A percentile compares a stretch with the other conserved stretches of the same genome.
Conservation (phyloP, 176 grass and related monocot species). For the Eremochloa ophiuroides region DNA sequence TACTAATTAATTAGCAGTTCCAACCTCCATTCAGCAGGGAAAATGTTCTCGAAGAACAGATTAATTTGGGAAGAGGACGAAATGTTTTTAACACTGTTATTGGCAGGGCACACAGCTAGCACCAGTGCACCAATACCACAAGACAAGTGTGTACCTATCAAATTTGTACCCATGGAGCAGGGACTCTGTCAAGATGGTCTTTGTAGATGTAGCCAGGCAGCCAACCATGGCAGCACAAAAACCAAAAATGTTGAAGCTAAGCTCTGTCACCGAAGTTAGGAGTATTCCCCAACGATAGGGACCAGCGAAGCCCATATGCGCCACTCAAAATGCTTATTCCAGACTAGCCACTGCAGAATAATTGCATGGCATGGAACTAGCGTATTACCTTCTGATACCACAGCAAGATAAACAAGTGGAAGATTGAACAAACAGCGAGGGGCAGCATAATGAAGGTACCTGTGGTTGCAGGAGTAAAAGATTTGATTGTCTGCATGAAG, state of each 20-base stretch:
- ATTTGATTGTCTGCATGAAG: slow-evolving; percentile 99
- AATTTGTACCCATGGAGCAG: slow-evolving; percentile 97
- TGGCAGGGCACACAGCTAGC: not conserved
- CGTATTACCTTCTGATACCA: not conserved
- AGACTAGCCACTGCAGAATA: slow-evolving; percentile 94
- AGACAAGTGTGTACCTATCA: slow-evolving; percentile 63
- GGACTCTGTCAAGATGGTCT: slow-evolving; percentile 94
- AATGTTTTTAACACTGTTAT: not conserved
- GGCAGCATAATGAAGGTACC: slow-evolving; percentile 28
- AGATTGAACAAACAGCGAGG: not conserved
- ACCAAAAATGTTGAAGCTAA: slow-evolving; percentile 95
- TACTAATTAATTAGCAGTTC: not conserved
- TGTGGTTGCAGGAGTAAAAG: slow-evolving; percentile 97
- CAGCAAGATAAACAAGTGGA: not conserved
- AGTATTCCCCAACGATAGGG: slow-evolving; percentile 96
- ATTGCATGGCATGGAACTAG: slow-evolving; percentile 39
- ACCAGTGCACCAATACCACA: not conserved
- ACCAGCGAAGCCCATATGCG: slow-evolving; percentile 91
- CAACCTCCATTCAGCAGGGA: not conserved
- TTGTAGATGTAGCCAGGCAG: slow-evolving; percentile 92
- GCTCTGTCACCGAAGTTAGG: slow-evolving; percentile 85
- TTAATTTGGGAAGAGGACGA: not conserved
- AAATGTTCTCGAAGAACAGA: not conserved
- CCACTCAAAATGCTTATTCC: slow-evolving; percentile 89
- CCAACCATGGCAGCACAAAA: slow-evolving; percentile 94